These are phyloP conservation scores for Syzygium grande DNA, from an alignment of 345 rosid genomes.

Conservation along the genomic window DNA sequence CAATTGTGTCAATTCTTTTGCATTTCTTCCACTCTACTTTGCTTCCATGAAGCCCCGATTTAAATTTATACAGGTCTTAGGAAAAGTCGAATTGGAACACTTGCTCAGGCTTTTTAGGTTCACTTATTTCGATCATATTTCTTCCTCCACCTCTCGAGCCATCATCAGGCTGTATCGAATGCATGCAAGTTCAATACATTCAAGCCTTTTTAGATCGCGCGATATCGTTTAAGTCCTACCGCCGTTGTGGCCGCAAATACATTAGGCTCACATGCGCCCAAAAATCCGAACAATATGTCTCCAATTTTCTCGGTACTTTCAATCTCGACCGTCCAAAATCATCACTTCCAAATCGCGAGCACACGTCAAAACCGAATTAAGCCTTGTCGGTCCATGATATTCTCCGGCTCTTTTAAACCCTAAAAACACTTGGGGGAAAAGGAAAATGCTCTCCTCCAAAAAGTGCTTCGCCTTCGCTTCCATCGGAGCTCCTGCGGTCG, in stretches of 20 bases:
- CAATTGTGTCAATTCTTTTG: not conserved
- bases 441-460: not conserved
- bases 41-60: accelerated
- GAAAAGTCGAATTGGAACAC: not conserved
- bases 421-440: not conserved
- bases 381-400: not conserved
- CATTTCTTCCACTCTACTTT: not conserved
- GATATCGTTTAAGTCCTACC: accelerated
- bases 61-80: not conserved
- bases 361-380: not conserved
- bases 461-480: not conserved
- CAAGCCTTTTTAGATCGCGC: not conserved
- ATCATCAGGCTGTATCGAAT: not conserved
- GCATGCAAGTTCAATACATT: not conserved
- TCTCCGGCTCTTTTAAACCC: not conserved
- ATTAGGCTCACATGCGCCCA: not conserved
- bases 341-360: not conserved
- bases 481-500: not conserved
- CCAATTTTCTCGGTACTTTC: not conserved
- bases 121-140: not conserved
- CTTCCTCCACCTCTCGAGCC: not conserved
- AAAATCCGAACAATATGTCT: not conserved
- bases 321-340: not conserved
- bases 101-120: not conserved
- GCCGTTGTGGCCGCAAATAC: not conserved